phyloP scores from a whole-genome alignment of 768 basidiomycete genomes.

The Lactifluus volemus region DNA sequence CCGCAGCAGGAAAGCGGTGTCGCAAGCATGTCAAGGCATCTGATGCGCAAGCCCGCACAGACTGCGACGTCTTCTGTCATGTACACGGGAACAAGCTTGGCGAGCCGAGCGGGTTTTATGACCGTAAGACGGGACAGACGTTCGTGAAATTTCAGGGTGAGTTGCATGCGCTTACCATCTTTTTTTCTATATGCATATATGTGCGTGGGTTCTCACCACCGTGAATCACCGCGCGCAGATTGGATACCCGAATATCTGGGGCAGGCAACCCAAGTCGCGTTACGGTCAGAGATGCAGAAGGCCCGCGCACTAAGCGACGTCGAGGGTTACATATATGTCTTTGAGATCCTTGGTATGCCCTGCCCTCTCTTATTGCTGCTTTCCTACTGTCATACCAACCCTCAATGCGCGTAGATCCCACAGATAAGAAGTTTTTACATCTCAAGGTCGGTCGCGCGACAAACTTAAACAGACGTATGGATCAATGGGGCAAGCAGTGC shows the following conservation, averaged over 20 bases:
- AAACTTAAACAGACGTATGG: slow-evolving; percentile 63
- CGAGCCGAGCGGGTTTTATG: slow-evolving; percentile 46
- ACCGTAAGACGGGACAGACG: slow-evolving; percentile 26
- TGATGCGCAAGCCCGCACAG: slow-evolving; percentile 24
- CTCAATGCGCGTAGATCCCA: too few species aligned
- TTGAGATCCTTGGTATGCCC: slow-evolving; percentile 60
- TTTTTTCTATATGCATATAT: too few species aligned
- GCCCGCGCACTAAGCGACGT: slow-evolving; percentile 47
- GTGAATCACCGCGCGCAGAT: neutral
- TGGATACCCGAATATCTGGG: neutral
- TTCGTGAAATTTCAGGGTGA: slow-evolving; percentile 44
- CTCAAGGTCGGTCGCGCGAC: slow-evolving; percentile 76
- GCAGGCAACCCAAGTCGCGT: neutral
- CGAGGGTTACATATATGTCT: slow-evolving; percentile 77
- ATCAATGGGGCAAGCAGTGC: slow-evolving; percentile 79
- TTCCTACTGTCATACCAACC: too few species aligned
- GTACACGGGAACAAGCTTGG: slow-evolving; percentile 52
- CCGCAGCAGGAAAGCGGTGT: slow-evolving; percentile 58
- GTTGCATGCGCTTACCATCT: neutral
- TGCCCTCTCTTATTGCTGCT: neutral
- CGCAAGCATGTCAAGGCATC: slow-evolving; percentile 28
- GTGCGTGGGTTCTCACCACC: neutral
- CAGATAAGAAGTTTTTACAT: slow-evolving; percentile 31
- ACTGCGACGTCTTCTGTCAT: slow-evolving; percentile 43
- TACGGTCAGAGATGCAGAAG: slow-evolving; percentile 38